Conservation (phyloP, 306 rosid genomes). For the Calophaca sinica region DNA sequence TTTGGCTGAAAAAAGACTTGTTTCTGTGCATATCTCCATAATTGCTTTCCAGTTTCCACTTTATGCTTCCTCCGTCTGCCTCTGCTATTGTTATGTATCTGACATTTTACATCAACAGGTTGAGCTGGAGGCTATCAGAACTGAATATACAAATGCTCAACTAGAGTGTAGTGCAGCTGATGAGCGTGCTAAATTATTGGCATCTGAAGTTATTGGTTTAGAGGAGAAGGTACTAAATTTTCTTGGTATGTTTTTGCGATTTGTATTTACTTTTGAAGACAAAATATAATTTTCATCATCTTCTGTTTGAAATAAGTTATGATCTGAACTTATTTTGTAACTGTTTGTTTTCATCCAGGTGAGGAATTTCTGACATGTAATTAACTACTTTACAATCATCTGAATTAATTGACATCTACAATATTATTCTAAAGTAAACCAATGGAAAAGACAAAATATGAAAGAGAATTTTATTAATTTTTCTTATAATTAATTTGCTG, state of each 20-base stretch:
- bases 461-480: background rate
- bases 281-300: background rate
- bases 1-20: constrained; percentile 31
- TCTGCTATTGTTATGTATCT: constrained; percentile 15
- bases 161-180: constrained; percentile 96
- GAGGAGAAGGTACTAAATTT: constrained; percentile 91
- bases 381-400: background rate
- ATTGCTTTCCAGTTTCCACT: constrained; percentile 24
- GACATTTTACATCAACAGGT: constrained; percentile 55
- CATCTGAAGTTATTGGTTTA: constrained; percentile 94
- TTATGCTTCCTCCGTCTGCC: constrained; percentile 9
- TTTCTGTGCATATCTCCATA: constrained; percentile 9
- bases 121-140: constrained; percentile 81
- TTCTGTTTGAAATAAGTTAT: constrained; percentile 24
- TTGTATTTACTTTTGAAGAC: constrained; percentile 16
- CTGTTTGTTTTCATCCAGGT: constrained; percentile 13
- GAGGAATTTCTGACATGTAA: constrained; percentile 26
- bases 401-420: constrained; percentile 22
- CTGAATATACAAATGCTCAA: constrained; percentile 79
- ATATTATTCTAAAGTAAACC: background rate
- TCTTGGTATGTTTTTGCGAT: constrained; percentile 56
- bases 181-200: constrained; percentile 94
- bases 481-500: background rate
- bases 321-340: constrained; percentile 18
- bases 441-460: background rate